Conservation (phyloP, 2,329 filamentous ascomycete genomes). For the Fusarium udum region DNA sequence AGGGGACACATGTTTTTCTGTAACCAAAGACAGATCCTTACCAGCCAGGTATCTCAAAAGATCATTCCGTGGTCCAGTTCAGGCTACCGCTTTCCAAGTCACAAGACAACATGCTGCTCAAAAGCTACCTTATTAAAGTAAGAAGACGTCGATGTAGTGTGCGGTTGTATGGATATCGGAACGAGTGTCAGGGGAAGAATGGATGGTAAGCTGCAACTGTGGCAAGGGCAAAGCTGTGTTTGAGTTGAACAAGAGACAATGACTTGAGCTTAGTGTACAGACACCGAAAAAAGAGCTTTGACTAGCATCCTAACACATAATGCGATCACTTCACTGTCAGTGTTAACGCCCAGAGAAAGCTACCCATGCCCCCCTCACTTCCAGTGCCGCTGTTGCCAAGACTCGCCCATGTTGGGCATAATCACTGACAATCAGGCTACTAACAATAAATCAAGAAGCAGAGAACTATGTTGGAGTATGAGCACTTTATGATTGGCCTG, state of each 20-base stretch:
- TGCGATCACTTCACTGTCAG: no score
- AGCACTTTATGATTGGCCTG: background rate
- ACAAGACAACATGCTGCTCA: rapidly evolving
- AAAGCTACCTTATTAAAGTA: background rate
- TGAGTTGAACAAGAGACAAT: no score
- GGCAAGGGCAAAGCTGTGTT: background rate
- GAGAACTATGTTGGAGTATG: rapidly evolving
- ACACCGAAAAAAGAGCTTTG: background rate
- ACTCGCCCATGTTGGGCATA: rapidly evolving
- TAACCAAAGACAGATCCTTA: background rate
- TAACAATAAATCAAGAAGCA: rapidly evolving
- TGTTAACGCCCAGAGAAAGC: no score
- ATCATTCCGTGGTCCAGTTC: background rate
- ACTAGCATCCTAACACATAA: background rate
- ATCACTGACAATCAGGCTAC: rapidly evolving
- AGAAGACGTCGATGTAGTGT: background rate
- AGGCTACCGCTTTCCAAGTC: background rate
- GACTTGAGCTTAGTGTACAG: rapidly evolving
- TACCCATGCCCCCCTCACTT: background rate
- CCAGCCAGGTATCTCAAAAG: background rate
- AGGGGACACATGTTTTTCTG: background rate
- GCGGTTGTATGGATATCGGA: no score
- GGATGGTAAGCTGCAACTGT: background rate
- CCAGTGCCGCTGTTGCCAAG: background rate
- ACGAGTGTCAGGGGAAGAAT: background rate